phyloP scores from a whole-genome alignment of 805 yeast genomes.

The Yamadazyma scolyti region DNA sequence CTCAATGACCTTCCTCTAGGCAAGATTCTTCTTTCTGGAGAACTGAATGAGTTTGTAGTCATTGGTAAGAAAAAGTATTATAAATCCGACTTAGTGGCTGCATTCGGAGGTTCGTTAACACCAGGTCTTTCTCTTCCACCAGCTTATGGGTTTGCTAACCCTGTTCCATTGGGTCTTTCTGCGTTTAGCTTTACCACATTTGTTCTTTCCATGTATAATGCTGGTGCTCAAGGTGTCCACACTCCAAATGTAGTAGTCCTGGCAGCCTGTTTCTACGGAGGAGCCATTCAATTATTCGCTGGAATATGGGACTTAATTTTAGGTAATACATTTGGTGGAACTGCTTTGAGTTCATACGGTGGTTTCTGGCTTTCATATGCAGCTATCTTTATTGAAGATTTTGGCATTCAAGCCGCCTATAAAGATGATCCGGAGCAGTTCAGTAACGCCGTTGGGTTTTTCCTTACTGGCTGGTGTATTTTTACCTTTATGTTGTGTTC shows the following conservation, averaged over 20 bases:
- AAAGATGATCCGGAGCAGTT: slow-evolving; percentile 28
- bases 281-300: slow-evolving; percentile 54
- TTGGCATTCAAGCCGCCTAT: slow-evolving; percentile 58
- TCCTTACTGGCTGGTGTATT: slow-evolving; percentile 57
- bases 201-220: slow-evolving; percentile 53
- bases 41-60: slow-evolving; percentile 26
- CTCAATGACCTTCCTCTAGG: slow-evolving; percentile 10
- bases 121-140: slow-evolving; percentile 38
- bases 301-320: slow-evolving; percentile 65
- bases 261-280: slow-evolving; percentile 61
- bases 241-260: slow-evolving; percentile 55
- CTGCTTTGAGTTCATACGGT: slow-evolving; percentile 61
- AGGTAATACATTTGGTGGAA: slow-evolving; percentile 67
- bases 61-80: slow-evolving; percentile 28
- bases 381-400: slow-evolving; percentile 55
- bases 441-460: slow-evolving; percentile 55
- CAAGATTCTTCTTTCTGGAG: slow-evolving; percentile 19
- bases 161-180: slow-evolving; percentile 61
- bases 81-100: slow-evolving; percentile 32
- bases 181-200: slow-evolving; percentile 65
- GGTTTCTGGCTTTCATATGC: slow-evolving; percentile 69
- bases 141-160: slow-evolving; percentile 56
- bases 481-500: slow-evolving; percentile 53
- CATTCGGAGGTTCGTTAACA: slow-evolving; percentile 34
- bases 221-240: slow-evolving; percentile 50